These are phyloP conservation scores for Hippophae gyantsensis DNA, from an alignment of 306 rosid genomes.

Conservation along the genomic window DNA sequence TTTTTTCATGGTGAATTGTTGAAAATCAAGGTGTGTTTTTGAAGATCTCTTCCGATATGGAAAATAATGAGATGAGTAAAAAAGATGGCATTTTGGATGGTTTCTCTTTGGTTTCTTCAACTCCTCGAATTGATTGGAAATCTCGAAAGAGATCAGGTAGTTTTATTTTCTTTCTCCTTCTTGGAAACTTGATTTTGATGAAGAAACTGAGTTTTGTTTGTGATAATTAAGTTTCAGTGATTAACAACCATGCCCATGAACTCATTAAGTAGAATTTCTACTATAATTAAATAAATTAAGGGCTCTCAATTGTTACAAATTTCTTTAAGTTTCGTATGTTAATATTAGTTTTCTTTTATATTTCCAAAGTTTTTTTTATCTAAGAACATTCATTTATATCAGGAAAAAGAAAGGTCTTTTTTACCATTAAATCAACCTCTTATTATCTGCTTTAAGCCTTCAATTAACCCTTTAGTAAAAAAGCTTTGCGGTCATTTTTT, in stretches of 20 bases:
- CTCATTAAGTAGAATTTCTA: background rate
- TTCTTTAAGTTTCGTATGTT: no score
- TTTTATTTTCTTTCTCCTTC: background rate
- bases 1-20: conserved; percentile 1
- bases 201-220: background rate
- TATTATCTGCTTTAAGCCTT: no score
- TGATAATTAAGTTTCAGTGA: background rate
- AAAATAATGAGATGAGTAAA: conserved; percentile 27
- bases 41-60: conserved; percentile 27
- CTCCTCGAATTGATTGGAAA: conserved; percentile 75
- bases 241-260: background rate
- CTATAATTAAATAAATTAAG: no score
- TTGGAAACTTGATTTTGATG: background rate
- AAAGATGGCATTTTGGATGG: conserved; percentile 45
- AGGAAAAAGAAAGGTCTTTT: no score
- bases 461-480: no score
- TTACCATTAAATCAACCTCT: no score
- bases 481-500: background rate
- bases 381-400: no score
- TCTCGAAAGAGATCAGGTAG: conserved; percentile 85
- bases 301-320: no score
- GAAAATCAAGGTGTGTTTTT: background rate
- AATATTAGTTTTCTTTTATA: no score
- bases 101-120: conserved; percentile 61
- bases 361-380: no score